Percentiles rank a stretch among this genome's conserved stretches.
Evolutionary conservation across 148 eudicot genomes (phyloP).

Genomic region (Rhododendron mucronatum): DNA sequence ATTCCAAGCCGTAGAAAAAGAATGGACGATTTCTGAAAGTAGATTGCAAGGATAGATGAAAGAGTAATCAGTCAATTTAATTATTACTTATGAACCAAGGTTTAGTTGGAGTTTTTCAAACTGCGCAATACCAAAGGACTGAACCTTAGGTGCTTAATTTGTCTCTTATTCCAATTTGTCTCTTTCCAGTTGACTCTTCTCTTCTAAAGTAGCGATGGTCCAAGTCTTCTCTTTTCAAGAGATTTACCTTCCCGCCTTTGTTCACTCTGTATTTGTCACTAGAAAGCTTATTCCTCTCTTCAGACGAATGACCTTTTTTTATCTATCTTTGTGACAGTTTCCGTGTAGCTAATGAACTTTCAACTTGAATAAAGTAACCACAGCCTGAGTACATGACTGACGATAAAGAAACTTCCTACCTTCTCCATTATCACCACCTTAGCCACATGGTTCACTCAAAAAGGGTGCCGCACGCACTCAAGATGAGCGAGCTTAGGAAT

Average conservation of each 20-base stretch:
- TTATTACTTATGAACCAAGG: background rate
- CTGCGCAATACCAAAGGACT: background rate
- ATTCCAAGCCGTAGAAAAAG: background rate
- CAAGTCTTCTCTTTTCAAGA: constrained; percentile 31
- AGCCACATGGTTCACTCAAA: background rate
- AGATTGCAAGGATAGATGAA: background rate
- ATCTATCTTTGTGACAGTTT: constrained; percentile 18
- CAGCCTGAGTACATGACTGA: background rate
- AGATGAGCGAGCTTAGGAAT: too few relatives aligned
- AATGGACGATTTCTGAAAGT: background rate
- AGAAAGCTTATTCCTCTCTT: constrained; percentile 28
- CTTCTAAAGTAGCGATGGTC: constrained; percentile 20
- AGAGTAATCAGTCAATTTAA: background rate
- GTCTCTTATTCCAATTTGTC: background rate
- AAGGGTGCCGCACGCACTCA: background rate
- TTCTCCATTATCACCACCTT: background rate
- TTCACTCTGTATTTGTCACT: constrained; percentile 19
- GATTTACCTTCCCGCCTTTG: constrained; percentile 17
- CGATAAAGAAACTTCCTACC: background rate
- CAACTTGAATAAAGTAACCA: background rate
- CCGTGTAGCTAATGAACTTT: constrained; percentile 2
- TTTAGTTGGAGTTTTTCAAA: background rate
- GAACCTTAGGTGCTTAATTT: background rate
- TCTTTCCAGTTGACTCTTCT: constrained; percentile 21
- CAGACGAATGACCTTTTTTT: constrained; percentile 21